Percentiles rank a stretch among this genome's conserved stretches.
Conservation (phyloP, 352 stramenopile species). For the Globisporangium apiculatum region DNA sequence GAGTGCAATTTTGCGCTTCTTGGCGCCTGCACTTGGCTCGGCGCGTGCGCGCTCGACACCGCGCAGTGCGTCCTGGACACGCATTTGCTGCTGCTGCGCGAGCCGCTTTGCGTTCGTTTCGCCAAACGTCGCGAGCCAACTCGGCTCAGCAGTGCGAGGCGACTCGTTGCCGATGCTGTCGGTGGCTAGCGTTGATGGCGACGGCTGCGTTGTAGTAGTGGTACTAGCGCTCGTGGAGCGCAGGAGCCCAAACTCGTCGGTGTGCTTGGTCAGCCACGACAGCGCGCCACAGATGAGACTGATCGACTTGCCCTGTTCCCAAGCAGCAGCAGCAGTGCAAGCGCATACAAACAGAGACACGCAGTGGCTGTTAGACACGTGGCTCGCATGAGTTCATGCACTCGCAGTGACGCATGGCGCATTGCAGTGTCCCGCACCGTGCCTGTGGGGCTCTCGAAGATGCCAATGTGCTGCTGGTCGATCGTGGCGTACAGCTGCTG, state of each 20-base stretch:
- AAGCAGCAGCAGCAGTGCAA: neutral
- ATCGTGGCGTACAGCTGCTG: constrained; percentile 77
- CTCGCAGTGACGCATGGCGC: too few relatives aligned
- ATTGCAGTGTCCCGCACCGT: constrained; percentile 31
- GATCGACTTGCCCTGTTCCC: constrained; percentile 84
- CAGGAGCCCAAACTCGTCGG: constrained; percentile 66
- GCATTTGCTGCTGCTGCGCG: constrained; percentile 35
- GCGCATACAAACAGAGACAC: neutral
- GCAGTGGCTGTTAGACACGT: neutral
- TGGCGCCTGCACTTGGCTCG: constrained; percentile 30
- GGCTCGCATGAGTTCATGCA: too few relatives aligned
- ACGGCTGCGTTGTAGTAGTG: neutral
- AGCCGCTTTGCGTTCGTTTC: constrained; percentile 38
- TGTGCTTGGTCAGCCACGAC: constrained; percentile 74
- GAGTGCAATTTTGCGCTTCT: constrained; percentile 63
- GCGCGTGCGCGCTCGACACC: constrained; percentile 49
- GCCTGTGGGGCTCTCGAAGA: constrained; percentile 91
- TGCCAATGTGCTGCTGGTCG: constrained; percentile 76
- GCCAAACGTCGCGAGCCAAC: constrained; percentile 56
- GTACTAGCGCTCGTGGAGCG: neutral
- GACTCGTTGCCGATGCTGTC: neutral
- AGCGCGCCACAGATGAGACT: constrained; percentile 88
- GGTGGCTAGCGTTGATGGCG: neutral
- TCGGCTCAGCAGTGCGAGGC: constrained; percentile 26
- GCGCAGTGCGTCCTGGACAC: constrained; percentile 35